phyloP scores from a whole-genome alignment of 116 monocot genomes.

The Zostera marina region DNA sequence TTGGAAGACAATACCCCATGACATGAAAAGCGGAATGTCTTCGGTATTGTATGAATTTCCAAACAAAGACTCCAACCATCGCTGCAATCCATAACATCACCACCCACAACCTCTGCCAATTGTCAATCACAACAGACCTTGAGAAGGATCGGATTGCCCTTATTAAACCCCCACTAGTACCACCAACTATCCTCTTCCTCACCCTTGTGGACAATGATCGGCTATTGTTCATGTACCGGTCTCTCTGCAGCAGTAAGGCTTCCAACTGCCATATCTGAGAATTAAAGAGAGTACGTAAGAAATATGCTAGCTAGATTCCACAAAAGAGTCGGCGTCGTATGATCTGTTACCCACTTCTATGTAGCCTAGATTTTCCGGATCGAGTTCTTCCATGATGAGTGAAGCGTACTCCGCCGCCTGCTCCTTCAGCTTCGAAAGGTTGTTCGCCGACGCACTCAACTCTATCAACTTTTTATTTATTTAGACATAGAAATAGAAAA shows the following conservation, averaged over 20 bases:
- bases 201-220: slow-evolving; percentile 37
- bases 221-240: slow-evolving; percentile 78
- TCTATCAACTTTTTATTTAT: slow-evolving; percentile 41
- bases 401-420: slow-evolving; percentile 85
- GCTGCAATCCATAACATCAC: slow-evolving; percentile 37
- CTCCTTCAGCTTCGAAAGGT: slow-evolving; percentile 76
- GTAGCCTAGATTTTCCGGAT: slow-evolving; percentile 83
- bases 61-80: slow-evolving; percentile 46
- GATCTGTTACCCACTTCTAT: slow-evolving; percentile 36
- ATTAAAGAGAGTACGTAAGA: not conserved
- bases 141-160: not conserved
- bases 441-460: slow-evolving; percentile 90
- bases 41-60: slow-evolving; percentile 76
- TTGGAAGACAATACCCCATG: slow-evolving; percentile 76
- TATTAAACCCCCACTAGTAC: not conserved
- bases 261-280: slow-evolving; percentile 81
- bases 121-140: slow-evolving; percentile 11
- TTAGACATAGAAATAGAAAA: not conserved
- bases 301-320: not conserved
- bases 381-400: slow-evolving; percentile 93
- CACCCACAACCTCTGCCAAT: slow-evolving; percentile 59
- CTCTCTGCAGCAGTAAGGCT: slow-evolving; percentile 63
- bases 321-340: not conserved
- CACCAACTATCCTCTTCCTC: not conserved
- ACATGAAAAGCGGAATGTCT: slow-evolving; percentile 39